phyloP scores from a whole-genome alignment of 192 early-diverging fungal species.

The Podila horticola region DNA sequence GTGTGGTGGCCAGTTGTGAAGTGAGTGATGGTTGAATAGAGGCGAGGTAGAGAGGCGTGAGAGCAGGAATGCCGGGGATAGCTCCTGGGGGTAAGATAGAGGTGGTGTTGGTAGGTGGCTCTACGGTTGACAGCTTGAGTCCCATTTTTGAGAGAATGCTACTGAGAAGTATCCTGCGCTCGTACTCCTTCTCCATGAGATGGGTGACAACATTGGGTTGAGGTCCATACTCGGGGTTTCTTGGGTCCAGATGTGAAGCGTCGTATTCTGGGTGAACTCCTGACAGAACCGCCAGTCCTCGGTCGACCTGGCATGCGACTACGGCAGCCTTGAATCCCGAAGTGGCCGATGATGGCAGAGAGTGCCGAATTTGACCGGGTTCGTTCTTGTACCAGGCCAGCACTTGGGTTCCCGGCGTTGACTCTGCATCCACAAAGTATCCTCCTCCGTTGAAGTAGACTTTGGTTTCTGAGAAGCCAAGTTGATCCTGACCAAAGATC shows the following conservation, averaged over 20 bases:
- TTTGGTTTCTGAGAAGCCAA: constrained; percentile 21
- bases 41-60: constrained; percentile 30
- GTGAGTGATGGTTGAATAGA: constrained; percentile 32
- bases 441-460: constrained; percentile 82
- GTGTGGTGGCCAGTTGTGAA: constrained; percentile 10
- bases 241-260: constrained; percentile 60
- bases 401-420: constrained; percentile 49
- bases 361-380: background rate
- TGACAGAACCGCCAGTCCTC: constrained; percentile 74
- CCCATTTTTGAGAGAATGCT: constrained; percentile 72
- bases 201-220: constrained; percentile 60
- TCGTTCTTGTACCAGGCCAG: constrained; percentile 53
- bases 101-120: background rate
- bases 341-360: background rate
- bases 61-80: constrained; percentile 11
- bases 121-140: constrained; percentile 55
- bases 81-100: constrained; percentile 13
- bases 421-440: constrained; percentile 63
- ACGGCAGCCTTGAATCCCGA: constrained; percentile 61
- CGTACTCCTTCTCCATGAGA: constrained; percentile 59
- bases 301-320: constrained; percentile 75
- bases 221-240: constrained; percentile 58
- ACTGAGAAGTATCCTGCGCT: constrained; percentile 64
- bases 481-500: background rate
- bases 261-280: constrained; percentile 90